These are phyloP conservation scores for Rickenella mellea DNA, from an alignment of 768 basidiomycete species.

Conservation along the genomic window DNA sequence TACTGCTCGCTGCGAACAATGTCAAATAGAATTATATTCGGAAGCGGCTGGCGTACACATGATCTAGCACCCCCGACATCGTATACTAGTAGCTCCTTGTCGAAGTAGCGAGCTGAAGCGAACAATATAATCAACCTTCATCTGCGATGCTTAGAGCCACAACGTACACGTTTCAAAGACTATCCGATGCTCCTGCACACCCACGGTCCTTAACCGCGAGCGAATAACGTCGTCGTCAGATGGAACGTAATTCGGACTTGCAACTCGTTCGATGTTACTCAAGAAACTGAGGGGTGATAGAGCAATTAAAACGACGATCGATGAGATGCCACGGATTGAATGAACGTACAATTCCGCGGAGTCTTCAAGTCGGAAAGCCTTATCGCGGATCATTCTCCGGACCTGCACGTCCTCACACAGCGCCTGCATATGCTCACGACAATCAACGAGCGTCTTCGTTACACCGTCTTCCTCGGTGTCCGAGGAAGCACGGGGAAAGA, in stretches of 20 bases:
- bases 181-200: slow-evolving; percentile 68
- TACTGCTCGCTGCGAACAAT: slow-evolving; percentile 42
- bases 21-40: slow-evolving; percentile 1
- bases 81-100: slow-evolving; percentile 71
- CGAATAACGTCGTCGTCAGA: slow-evolving; percentile 71
- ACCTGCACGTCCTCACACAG: slow-evolving; percentile 62
- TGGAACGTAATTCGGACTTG: slow-evolving; percentile 52
- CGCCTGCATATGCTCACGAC: slow-evolving; percentile 54
- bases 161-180: slow-evolving; percentile 52
- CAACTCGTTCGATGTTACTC: slow-evolving; percentile 58
- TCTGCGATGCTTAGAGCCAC: neutral
- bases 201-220: slow-evolving; percentile 68
- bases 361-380: slow-evolving; percentile 54
- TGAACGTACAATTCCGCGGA: slow-evolving; percentile 64
- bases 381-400: slow-evolving; percentile 45
- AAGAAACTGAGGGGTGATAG: slow-evolving; percentile 43
- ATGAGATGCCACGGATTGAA: slow-evolving; percentile 1
- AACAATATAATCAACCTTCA: slow-evolving; percentile 2
- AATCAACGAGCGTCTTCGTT: slow-evolving; percentile 47
- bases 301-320: slow-evolving; percentile 3
- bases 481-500: slow-evolving; percentile 23
- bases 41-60: slow-evolving; percentile 32
- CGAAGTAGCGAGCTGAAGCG: slow-evolving; percentile 42
- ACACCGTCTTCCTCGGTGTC: slow-evolving; percentile 38
- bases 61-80: slow-evolving; percentile 75